Evolutionary conservation across 306 rosid genomes (phyloP), one percentile per base, ranked within the genome.

Genomic region (Erythrophleum fordii): DNA sequence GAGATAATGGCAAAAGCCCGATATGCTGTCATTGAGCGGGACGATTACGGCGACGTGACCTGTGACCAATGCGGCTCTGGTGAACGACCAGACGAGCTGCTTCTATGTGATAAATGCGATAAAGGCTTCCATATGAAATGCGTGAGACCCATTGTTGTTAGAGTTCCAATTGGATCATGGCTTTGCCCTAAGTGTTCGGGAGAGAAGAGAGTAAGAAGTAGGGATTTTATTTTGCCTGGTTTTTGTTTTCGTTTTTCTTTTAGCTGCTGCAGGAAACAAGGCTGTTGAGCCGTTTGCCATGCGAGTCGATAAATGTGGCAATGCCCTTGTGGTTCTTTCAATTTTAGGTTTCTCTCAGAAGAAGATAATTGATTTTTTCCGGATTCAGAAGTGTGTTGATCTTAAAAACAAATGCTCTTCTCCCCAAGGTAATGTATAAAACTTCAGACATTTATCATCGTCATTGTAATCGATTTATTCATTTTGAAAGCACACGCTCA

Each of bases 121-220:
- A 87, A 75, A 64, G 97, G 94, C 13, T 93, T 93, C 66, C 97
- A 93, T 66, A 90, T 93, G 93, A 88, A 93, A 90, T 93, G 97
- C 52, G 83, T 89, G 67, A 86, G 94, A 18, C 97, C 97, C 58
- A 90, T 93, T 81, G 94, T 86, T 5, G 94, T 80, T 2, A 86
- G 96, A 71, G 83, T 93, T n/a, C 97, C 97, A 68, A 87, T 88
- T 83, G 97, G 97, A 83, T 81, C 94, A 34, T 93, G 97, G 97
- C 84, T 90, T 35, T 93, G 97, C 85, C 97, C 93, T 51, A 84
- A 78, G 17, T 93, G 97, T 78, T 82, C 82, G 5, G 93, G 88
- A 13, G 78, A 60, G 51, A 86, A 79, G 86, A 82, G 87, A 85
- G 79, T 77, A 48, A 86, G 86, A 80, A 76, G 97, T 93, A 86